Evolutionary conservation across 108 stramenopile species (phyloP).

Genomic region (Nitzschia sp.): DNA sequence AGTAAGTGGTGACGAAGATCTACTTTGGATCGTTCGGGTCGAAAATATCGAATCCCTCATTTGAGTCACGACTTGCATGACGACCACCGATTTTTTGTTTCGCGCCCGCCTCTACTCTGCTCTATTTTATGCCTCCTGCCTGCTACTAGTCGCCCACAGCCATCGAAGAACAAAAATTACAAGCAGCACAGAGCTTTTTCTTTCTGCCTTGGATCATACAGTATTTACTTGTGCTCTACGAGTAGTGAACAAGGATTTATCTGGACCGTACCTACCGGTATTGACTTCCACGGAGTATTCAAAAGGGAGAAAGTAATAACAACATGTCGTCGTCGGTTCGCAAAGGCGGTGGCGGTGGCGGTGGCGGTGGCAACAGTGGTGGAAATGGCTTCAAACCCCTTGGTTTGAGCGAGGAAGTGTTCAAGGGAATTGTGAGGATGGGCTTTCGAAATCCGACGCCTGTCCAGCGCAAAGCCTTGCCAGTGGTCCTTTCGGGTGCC

Average conservation of each 20-base stretch:
- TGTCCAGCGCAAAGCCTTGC: slow-evolving; percentile 95
- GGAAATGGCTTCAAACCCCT: slow-evolving; percentile 83
- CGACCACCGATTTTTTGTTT: slow-evolving; percentile 16
- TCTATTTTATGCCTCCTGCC: not conserved
- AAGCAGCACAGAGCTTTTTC: no score
- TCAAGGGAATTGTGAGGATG: slow-evolving; percentile 87
- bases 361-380: slow-evolving; percentile 24
- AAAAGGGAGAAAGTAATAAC: no score
- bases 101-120: not conserved
- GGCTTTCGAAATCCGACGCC: slow-evolving; percentile 97
- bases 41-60: not conserved
- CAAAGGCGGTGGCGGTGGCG: slow-evolving; percentile 5
- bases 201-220: no score
- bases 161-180: not conserved
- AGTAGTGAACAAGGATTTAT: no score
- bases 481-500: slow-evolving; percentile 83
- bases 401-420: slow-evolving; percentile 73
- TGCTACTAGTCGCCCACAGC: not conserved
- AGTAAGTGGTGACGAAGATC: slow-evolving; percentile 5
- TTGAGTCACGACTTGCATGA: slow-evolving; percentile 3
- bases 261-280: no score
- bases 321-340: slow-evolving; percentile 1
- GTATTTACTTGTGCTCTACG: no score
- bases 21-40: not conserved
- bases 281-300: not conserved